Evolutionary conservation across 345 rosid genomes (phyloP).

Genomic region (Salix exigua): DNA sequence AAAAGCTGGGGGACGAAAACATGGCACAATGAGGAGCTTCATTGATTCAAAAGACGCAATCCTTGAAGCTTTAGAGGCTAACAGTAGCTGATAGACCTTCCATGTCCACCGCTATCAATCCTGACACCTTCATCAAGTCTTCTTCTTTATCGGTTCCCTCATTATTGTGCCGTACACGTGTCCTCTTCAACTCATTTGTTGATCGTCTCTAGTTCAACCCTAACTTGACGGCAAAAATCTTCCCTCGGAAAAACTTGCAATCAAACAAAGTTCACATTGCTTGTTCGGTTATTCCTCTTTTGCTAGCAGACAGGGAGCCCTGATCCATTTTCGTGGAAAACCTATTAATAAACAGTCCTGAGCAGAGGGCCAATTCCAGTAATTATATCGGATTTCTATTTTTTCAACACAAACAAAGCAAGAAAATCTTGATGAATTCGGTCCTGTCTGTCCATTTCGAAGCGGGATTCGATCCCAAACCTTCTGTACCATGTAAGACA

Average conservation of each 20-base stretch:
- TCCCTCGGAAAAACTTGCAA: not conserved
- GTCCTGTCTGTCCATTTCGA: not conserved
- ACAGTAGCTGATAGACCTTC: not conserved
- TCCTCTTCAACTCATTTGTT: not conserved
- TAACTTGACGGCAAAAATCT: not conserved
- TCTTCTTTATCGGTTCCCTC: not conserved
- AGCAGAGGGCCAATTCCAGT: not conserved
- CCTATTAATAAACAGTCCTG: not conserved
- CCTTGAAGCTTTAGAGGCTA: not conserved
- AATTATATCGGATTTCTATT: not conserved
- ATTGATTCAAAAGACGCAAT: not conserved
- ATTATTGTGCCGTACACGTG: not conserved
- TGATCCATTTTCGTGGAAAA: not conserved
- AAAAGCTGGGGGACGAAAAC: not conserved
- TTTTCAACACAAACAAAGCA: not conserved
- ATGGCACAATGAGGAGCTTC: not conserved
- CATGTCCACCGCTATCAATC: not conserved
- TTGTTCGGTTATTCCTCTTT: not conserved
- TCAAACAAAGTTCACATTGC: not conserved
- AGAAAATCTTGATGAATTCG: not conserved
- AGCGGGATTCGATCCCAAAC: not conserved
- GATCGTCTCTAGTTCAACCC: not conserved
- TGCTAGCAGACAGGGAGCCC: not conserved
- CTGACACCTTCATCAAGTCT: not conserved
- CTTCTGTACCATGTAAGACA: not conserved